Base-by-base conservation (phyloP, 441 rosid genomes). In the Erysimum cheiri region DNA sequence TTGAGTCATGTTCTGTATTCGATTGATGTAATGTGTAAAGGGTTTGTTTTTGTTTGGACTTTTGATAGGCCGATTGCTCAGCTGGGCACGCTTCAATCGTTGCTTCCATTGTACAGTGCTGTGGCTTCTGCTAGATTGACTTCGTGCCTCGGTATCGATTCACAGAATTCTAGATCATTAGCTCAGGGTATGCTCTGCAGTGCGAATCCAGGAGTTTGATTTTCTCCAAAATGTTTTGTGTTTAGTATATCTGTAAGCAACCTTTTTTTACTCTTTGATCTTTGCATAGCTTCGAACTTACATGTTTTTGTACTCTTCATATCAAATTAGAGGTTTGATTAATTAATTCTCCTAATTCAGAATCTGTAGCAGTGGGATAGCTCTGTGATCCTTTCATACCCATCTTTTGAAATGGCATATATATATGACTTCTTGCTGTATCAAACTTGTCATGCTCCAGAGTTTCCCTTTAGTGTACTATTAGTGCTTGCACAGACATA, bases 101-200 rank as follows among this genome's bases (percentile, higher is more conserved):
- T 93, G 73, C 86, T 91, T 48, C 96, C 98, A 5, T 83, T 93
- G 71, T 82, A 93, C 80, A 81, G 84, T 2, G 95, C 91, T 2
- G 92, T 89, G 28, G 78, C 97, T 43, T 84, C 96, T 1, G 95
- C 98, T 72, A 83, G 93, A 78, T 85, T 91, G 61, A 93, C 93
- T 12, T 91, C 97, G 3, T 91, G 97, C 79, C 95, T 93, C 1
- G 89, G 97, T 68, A 72, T 83, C 31, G 95, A 91, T 82, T 77
- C 96, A 8, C 81, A 37, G 68, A 82, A 81, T 62, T 88, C 93
- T 15, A 83, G 92, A 83, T 91, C 97, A 14, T 78, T 91, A 87
- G 89, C 93, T 83, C 98, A 91, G 97, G 96, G 96, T 89, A 91
- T 88, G 97, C 85, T 91, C 63, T 86, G 93, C 92, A 85, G 85